Percentiles rank a stretch among this genome's conserved stretches.
phyloP scores from a whole-genome alignment of 768 basidiomycete species.

The Cystobasidium ongulense region DNA sequence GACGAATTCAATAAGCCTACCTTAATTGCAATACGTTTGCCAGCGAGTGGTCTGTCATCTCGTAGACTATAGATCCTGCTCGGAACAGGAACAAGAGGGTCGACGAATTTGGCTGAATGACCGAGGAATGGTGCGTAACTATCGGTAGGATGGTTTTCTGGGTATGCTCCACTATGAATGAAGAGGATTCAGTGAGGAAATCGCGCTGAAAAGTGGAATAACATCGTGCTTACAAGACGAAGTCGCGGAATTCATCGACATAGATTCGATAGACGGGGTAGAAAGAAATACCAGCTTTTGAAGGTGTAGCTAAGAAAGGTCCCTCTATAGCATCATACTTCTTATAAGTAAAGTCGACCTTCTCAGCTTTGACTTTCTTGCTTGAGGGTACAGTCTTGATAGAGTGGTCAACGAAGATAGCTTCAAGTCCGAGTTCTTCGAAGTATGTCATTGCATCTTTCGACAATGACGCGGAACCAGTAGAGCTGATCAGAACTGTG shows the following conservation, averaged over 20 bases:
- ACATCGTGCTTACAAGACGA: background rate
- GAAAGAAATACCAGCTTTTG: background rate
- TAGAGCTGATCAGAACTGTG: background rate
- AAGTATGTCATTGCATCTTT: background rate
- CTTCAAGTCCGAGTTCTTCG: background rate
- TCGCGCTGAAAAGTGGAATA: background rate
- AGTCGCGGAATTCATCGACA: background rate
- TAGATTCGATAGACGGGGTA: background rate
- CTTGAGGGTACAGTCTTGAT: background rate
- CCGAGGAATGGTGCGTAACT: background rate
- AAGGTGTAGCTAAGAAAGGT: background rate
- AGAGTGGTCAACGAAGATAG: background rate
- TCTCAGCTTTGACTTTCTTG: background rate
- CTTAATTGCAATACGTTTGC: slow-evolving; percentile 6
- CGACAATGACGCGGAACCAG: background rate
- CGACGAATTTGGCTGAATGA: background rate
- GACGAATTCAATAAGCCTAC: background rate
- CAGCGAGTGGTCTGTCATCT: background rate
- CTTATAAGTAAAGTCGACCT: background rate
- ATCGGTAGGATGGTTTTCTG: background rate
- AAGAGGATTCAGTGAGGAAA: background rate
- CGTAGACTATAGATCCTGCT: background rate
- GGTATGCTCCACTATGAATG: background rate
- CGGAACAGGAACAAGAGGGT: background rate
- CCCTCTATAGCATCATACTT: background rate